Evolutionary conservation across 2,329 filamentous ascomycete genomes (phyloP).

Genomic region (Nothopassalora personata): DNA sequence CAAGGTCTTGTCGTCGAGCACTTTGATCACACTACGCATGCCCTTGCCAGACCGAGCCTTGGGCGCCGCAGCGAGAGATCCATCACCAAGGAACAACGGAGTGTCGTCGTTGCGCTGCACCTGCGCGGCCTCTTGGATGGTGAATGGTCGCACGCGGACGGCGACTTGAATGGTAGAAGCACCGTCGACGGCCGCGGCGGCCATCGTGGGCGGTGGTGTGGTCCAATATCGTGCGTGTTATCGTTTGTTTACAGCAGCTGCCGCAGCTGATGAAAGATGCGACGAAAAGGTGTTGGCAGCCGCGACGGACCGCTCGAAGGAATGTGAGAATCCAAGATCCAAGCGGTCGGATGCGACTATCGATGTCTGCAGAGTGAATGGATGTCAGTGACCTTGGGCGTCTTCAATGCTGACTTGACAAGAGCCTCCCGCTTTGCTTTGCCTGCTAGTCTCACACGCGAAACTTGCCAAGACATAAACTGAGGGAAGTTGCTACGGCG

Average conservation of each 20-base stretch:
- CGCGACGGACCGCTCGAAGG: neutral
- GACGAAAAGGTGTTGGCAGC: neutral
- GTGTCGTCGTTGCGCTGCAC: slow-evolving; percentile 74
- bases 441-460: neutral
- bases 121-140: slow-evolving; percentile 91
- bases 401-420: neutral
- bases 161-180: slow-evolving; percentile 48
- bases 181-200: slow-evolving; percentile 31
- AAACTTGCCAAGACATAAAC: slow-evolving; percentile 1
- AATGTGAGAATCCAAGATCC: slow-evolving; percentile 1
- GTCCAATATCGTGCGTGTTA: slow-evolving; percentile 5
- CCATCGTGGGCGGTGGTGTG: slow-evolving; percentile 7
- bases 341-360: neutral
- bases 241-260: neutral
- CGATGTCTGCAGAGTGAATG: neutral
- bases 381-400: neutral
- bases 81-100: slow-evolving; percentile 91
- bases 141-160: slow-evolving; percentile 61
- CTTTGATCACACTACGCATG: slow-evolving; percentile 86
- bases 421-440: slow-evolving; percentile 2
- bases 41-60: slow-evolving; percentile 83
- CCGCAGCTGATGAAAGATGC: neutral
- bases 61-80: slow-evolving; percentile 81
- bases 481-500: neutral
- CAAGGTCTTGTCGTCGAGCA: slow-evolving; percentile 94